A percentile compares a stretch with the other conserved stretches of the same genome.
phyloP scores from a whole-genome alignment of 768 basidiomycete genomes.

The Tephrocybe rancida region DNA sequence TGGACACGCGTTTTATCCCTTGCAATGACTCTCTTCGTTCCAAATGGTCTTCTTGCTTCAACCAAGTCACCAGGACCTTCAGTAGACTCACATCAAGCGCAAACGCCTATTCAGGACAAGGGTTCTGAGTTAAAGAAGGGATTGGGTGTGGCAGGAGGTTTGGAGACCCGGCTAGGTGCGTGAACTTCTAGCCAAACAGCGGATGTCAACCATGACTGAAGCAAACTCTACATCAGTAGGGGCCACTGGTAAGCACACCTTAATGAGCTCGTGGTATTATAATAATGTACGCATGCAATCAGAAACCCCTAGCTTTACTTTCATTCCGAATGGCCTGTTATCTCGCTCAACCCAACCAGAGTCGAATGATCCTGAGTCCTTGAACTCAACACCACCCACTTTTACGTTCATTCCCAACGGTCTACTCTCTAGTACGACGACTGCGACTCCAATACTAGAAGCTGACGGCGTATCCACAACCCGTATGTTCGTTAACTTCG shows the following conservation, averaged over 20 bases:
- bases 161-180: neutral
- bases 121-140: neutral
- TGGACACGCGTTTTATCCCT: neutral
- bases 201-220: too few relatives aligned
- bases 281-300: too few relatives aligned
- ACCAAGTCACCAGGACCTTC: neutral
- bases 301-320: neutral
- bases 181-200: too few relatives aligned
- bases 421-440: slow-evolving; percentile 4
- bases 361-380: neutral
- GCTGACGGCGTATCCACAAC: neutral
- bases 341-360: neutral
- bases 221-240: too few relatives aligned
- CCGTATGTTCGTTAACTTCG: neutral
- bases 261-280: too few relatives aligned
- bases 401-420: slow-evolving; percentile 7
- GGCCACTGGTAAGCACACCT: too few relatives aligned
- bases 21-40: slow-evolving; percentile 18
- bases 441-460: neutral
- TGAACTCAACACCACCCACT: neutral
- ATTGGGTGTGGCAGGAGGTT: neutral
- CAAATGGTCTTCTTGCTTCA: slow-evolving; percentile 16
- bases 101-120: neutral
- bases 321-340: slow-evolving; percentile 7
- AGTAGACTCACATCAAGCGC: neutral